Evolutionary conservation across 2,329 filamentous ascomycete species (phyloP).

Genomic region (Blumeria graminis): DNA sequence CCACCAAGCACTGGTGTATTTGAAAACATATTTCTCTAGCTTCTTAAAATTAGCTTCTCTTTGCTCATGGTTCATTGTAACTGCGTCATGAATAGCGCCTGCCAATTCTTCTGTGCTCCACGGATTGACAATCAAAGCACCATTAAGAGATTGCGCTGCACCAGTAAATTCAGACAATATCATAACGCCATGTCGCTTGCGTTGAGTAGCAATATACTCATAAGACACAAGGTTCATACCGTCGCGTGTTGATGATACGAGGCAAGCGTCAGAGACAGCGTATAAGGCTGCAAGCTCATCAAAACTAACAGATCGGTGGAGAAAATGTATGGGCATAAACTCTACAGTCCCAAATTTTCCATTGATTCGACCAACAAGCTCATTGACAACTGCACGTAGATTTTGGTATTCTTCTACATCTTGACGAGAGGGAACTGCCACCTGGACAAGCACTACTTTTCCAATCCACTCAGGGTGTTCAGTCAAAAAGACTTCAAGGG

Average conservation of each 20-base stretch:
- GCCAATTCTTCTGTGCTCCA: slow-evolving; percentile 97
- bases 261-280: slow-evolving; percentile 71
- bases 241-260: slow-evolving; percentile 87
- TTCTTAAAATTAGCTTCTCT: slow-evolving; percentile 72
- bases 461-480: slow-evolving; percentile 97
- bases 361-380: slow-evolving; percentile 90
- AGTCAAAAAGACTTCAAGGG: slow-evolving; percentile 85
- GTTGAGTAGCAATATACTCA: slow-evolving; percentile 89
- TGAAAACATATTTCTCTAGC: slow-evolving; percentile 83
- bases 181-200: slow-evolving; percentile 74
- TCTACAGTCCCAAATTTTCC: slow-evolving; percentile 92
- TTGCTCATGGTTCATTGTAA: slow-evolving; percentile 84
- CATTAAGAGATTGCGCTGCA: slow-evolving; percentile 81
- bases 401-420: slow-evolving; percentile 98
- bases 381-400: slow-evolving; percentile 80
- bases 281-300: slow-evolving; percentile 89
- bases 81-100: slow-evolving; percentile 81
- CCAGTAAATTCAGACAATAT: slow-evolving; percentile 93
- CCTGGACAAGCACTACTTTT: slow-evolving; percentile 87
- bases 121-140: slow-evolving; percentile 83
- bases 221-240: slow-evolving; percentile 98
- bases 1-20: slow-evolving; percentile 97
- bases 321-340: slow-evolving; percentile 97
- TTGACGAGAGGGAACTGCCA: slow-evolving; percentile 80
- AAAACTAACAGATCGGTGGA: slow-evolving; percentile 87